Evolutionary conservation across 1,284 basidiomycete genomes (phyloP).

Genomic region (Moniliella sp.): DNA sequence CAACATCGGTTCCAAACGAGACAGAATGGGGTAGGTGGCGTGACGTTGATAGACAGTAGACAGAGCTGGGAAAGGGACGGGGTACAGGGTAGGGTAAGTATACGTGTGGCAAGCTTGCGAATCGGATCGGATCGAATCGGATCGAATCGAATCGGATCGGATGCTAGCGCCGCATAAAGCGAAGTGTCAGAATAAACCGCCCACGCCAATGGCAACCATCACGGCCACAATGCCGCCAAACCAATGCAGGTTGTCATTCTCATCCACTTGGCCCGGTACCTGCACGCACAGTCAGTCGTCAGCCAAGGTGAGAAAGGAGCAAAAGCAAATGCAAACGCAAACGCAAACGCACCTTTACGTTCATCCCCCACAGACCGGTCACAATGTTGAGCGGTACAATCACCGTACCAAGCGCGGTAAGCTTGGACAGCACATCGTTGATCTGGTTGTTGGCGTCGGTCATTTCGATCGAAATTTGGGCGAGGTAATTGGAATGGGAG

Average conservation of each 20-base stretch:
- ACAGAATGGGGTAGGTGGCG: too few relatives aligned
- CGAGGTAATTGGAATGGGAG: constrained; percentile 73
- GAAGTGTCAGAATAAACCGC: too few relatives aligned
- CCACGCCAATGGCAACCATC: neutral
- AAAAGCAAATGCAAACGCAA: too few relatives aligned
- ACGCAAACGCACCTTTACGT: neutral
- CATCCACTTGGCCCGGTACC: constrained; percentile 28
- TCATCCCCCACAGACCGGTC: constrained; percentile 27
- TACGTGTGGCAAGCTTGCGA: too few relatives aligned
- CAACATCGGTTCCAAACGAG: too few relatives aligned
- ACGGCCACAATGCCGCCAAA: constrained; percentile 17
- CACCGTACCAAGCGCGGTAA: constrained; percentile 90
- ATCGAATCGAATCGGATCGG: too few relatives aligned
- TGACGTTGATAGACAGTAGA: too few relatives aligned
- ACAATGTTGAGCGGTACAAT: constrained; percentile 46
- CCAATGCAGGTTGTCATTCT: constrained; percentile 21
- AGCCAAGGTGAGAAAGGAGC: neutral
- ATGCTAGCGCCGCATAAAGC: too few relatives aligned
- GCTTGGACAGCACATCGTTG: constrained; percentile 93
- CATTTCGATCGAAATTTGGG: constrained; percentile 31
- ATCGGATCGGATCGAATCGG: too few relatives aligned
- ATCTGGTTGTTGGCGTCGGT: constrained; percentile 97
- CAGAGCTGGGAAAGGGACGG: too few relatives aligned
- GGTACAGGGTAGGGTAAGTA: too few relatives aligned
- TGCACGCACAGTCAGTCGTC: constrained; percentile 25